Conservation (phyloP, 1,139 yeast species). For the Blastobotrys buckinghamii region DNA sequence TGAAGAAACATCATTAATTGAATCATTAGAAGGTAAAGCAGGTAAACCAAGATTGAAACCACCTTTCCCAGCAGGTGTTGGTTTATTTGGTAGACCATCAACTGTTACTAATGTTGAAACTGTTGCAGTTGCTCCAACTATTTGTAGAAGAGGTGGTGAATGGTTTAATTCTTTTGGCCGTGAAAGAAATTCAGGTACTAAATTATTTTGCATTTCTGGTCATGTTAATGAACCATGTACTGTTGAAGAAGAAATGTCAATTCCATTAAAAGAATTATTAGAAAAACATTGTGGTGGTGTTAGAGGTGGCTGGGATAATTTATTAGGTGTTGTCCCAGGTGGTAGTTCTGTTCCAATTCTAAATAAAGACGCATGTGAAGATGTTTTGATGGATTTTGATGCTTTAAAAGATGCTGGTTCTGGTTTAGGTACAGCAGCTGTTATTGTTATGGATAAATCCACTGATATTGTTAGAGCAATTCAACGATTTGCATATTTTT, state of each 20-base stretch:
- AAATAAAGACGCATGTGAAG: constrained; percentile 60
- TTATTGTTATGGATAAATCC: constrained; percentile 80
- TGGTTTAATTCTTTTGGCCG: constrained; percentile 83
- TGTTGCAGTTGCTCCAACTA: constrained; percentile 83
- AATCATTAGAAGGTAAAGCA: constrained; percentile 83
- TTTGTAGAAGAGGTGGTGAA: constrained; percentile 79
- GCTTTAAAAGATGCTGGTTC: constrained; percentile 79
- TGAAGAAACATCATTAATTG: constrained; percentile 84
- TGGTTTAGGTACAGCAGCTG: constrained; percentile 89
- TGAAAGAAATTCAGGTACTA: constrained; percentile 76
- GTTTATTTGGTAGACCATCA: constrained; percentile 83
- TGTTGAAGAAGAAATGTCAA: constrained; percentile 90
- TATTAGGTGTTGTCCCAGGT: constrained; percentile 81
- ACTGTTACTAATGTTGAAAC: constrained; percentile 89
- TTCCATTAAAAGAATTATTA: constrained; percentile 70
- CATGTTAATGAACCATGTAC: constrained; percentile 90
- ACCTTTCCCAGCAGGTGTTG: constrained; percentile 92
- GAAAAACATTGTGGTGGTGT: constrained; percentile 90
- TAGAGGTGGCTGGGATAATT: constrained; percentile 87
- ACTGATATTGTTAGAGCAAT: constrained; percentile 80
- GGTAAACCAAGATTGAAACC: constrained; percentile 92
- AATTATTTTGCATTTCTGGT: constrained; percentile 79
- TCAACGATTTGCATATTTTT: constrained; percentile 74
- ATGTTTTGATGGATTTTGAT: constrained; percentile 78
- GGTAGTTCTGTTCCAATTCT: constrained; percentile 82